Evolutionary conservation across 2,329 filamentous ascomycete genomes (phyloP).

Genomic region (Aspergillus versicolor): DNA sequence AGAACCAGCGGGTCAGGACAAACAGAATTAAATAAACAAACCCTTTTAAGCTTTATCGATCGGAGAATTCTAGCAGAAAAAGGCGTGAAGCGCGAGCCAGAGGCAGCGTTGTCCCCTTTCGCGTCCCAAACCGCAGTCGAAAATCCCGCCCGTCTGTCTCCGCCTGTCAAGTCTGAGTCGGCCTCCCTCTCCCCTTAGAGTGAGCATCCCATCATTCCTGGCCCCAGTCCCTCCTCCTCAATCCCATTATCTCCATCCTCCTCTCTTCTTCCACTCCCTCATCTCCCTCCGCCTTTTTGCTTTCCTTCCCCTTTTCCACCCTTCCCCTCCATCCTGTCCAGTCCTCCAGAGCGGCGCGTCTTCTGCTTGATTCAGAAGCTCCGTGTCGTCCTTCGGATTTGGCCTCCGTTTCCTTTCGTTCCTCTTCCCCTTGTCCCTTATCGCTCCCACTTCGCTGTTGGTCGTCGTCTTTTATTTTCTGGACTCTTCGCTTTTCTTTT

Average conservation of each 20-base stretch:
- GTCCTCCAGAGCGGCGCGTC: slow-evolving; percentile 27
- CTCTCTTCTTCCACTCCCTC: slow-evolving; percentile 28
- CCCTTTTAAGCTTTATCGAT: slow-evolving; percentile 1
- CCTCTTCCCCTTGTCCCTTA: slow-evolving; percentile 16
- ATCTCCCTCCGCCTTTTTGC: slow-evolving; percentile 21
- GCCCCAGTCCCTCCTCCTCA: neutral
- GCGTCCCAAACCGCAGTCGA: slow-evolving; percentile 16
- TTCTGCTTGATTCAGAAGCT: slow-evolving; percentile 28
- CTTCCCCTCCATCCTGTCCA: slow-evolving; percentile 8
- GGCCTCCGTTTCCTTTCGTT: slow-evolving; percentile 20
- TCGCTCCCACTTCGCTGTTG: slow-evolving; percentile 13
- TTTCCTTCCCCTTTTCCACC: slow-evolving; percentile 19
- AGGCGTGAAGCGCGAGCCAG: neutral
- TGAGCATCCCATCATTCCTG: slow-evolving; percentile 14
- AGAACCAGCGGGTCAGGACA: neutral
- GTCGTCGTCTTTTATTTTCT: slow-evolving; percentile 11
- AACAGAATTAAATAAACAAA: neutral
- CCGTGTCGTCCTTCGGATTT: slow-evolving; percentile 31
- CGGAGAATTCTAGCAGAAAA: neutral
- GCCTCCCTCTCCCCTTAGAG: slow-evolving; percentile 19
- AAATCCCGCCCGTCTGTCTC: slow-evolving; percentile 23
- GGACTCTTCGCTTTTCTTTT: slow-evolving; percentile 13
- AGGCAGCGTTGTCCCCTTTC: slow-evolving; percentile 14
- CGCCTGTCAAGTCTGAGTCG: slow-evolving; percentile 18
- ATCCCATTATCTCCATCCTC: slow-evolving; percentile 23